A percentile compares a stretch with the other conserved stretches of the same genome.
Conservation (phyloP, 768 basidiomycete genomes). For the Kwoniella bestiolae region DNA sequence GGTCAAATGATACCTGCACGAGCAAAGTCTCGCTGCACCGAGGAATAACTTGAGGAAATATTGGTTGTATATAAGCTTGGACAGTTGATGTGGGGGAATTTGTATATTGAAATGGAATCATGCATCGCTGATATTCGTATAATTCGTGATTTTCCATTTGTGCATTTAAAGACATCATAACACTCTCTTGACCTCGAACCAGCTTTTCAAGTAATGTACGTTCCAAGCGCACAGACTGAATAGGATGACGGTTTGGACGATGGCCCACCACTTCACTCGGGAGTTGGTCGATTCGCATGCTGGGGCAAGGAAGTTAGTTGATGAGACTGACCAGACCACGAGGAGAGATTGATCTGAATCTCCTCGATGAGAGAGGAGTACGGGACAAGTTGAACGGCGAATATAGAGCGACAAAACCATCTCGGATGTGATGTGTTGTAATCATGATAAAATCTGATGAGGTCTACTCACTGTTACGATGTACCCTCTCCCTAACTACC, state of each 20-base stretch:
- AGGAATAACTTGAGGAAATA: no score
- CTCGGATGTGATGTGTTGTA: not conserved
- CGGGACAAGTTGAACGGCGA: not conserved
- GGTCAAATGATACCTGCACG: no score
- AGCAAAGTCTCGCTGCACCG: no score
- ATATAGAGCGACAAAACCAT: no score
- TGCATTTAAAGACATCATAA: slow-evolving; percentile 66
- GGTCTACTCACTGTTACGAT: slow-evolving; percentile 89
- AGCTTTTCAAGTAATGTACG: slow-evolving; percentile 93
- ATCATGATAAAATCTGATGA: not conserved
- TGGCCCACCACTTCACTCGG: slow-evolving; percentile 99
- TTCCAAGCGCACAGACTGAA: slow-evolving; percentile 95
- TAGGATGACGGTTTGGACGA: slow-evolving; percentile 82
- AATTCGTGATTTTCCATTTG: no score
- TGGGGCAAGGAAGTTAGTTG: slow-evolving; percentile 23
- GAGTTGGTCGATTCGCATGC: slow-evolving; percentile 68
- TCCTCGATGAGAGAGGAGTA: no score
- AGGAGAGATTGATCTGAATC: no score
- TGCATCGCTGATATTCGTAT: no score
- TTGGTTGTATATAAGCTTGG: no score
- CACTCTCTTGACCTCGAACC: slow-evolving; percentile 90
- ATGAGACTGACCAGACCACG: no score
- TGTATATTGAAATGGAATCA: no score
- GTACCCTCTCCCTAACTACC: slow-evolving; percentile 85
- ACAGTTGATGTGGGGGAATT: no score